phyloP scores from a whole-genome alignment of 2,329 filamentous ascomycete species.

The Acephala macrosclerotiorum region DNA sequence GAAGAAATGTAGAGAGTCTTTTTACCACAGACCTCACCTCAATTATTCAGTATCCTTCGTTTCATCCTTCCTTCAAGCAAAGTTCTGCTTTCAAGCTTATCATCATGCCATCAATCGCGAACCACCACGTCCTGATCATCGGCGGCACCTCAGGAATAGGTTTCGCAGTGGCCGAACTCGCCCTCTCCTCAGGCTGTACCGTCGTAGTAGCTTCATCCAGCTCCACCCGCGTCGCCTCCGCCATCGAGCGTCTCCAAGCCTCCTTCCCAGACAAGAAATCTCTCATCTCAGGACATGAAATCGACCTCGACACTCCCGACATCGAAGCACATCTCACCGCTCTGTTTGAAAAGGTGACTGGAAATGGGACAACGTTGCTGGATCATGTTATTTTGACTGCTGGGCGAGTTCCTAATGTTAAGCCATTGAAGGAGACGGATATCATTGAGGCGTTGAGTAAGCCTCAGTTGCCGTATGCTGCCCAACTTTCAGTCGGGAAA shows the following conservation, averaged over 20 bases:
- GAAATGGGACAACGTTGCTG: slow-evolving; percentile 11
- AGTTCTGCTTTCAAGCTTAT: not conserved
- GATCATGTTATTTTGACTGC: slow-evolving; percentile 36
- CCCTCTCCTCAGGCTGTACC: slow-evolving; percentile 60
- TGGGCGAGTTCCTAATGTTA: slow-evolving; percentile 6
- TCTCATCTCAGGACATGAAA: slow-evolving; percentile 24
- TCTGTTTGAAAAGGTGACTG: slow-evolving; percentile 48
- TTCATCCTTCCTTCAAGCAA: not conserved
- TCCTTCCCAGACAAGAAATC: slow-evolving; percentile 12
- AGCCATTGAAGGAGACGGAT: slow-evolving; percentile 13
- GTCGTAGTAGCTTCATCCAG: slow-evolving; percentile 55
- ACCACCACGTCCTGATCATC: slow-evolving; percentile 61
- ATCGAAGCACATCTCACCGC: slow-evolving; percentile 46
- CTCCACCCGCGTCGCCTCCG: slow-evolving; percentile 51
- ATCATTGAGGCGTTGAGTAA: not conserved
- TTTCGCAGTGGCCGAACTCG: slow-evolving; percentile 64
- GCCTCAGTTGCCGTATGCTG: slow-evolving; percentile 9
- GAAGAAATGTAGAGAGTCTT: not conserved
- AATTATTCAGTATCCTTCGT: too few relatives aligned
- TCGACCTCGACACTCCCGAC: slow-evolving; percentile 18
- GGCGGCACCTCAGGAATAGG: slow-evolving; percentile 72
- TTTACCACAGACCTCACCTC: too few relatives aligned
- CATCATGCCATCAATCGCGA: slow-evolving; percentile 47
- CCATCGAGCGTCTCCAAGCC: slow-evolving; percentile 45
- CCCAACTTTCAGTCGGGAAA: slow-evolving; percentile 22